Base-by-base conservation (phyloP, 2,329 filamentous ascomycete species). In the Fusarium concolor region DNA sequence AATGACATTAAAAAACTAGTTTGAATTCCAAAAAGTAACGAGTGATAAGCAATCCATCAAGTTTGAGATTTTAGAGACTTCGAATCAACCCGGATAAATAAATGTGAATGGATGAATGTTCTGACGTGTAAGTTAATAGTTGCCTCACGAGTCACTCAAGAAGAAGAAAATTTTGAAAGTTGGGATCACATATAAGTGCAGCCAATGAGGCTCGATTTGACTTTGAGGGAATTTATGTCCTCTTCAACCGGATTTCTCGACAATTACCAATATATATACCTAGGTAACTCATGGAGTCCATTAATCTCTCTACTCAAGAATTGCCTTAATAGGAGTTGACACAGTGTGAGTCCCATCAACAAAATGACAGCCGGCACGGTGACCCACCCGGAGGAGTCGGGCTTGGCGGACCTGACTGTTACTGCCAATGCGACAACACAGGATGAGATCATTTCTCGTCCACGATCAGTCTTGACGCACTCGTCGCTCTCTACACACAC, bases 361-460 rank as follows among this genome's bases (percentile, higher is more conserved):
- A 6, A 24, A 24, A 62, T 56, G 59, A 8, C 11, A 3, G 15
- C 37, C 44, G 50, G 20, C 20, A 33, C 28, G n/a, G 20, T 51
- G 55, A 11, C 38, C 60, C 62, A 49, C 62, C 42, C 37, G 49
- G 41, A 15, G 18, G 26, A 61, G 28, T 28, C 58, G 42, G 44
- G 37, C 46, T 62, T 62, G 33, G 46, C 46, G 22, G 33, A 41
- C 33, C 28, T 50, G 24, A 37, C 35, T 53, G 41, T 50, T 54
- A 35, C 31, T 61, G 35, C 41, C 31, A 54, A 37, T 49, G 38
- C 42, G 18, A 58, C 44, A 55, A 33, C 41, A 33, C 38, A 35
- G 58, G 53, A 68, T 68, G 57, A 62, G 52, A 68, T 49, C 54
- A 65, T 47, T 60, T 33, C 51, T 41, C 33, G 44, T 18, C 50